A percentile compares a stretch with the other conserved stretches of the same genome.
Evolutionary conservation across 495 filamentous ascomycete species (phyloP).

Genomic region (Symbiotaphrina buchneri): DNA sequence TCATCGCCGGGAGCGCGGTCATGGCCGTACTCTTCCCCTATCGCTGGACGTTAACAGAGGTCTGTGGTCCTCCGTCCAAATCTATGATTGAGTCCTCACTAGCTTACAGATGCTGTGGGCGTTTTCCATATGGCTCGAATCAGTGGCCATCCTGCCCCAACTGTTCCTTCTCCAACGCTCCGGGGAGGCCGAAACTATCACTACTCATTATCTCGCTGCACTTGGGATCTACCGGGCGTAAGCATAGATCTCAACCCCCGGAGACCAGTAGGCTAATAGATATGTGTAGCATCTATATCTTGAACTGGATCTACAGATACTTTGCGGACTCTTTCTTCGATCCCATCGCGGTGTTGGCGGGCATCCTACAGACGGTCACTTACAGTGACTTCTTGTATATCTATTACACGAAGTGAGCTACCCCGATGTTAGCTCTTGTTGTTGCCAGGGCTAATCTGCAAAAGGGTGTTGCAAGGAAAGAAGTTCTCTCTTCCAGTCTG

Average conservation of each 20-base stretch:
- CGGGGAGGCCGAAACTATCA: conserved; percentile 94
- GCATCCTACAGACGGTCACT: conserved; percentile 76
- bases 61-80: conserved; percentile 8
- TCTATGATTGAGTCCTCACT: not conserved
- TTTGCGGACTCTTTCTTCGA: conserved; percentile 53
- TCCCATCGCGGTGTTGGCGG: conserved; percentile 63
- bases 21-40: conserved; percentile 72
- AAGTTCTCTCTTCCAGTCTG: conserved; percentile 6
- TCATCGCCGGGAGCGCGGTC: conserved; percentile 55
- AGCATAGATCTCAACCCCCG: no score
- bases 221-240: conserved; percentile 69
- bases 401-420: conserved; percentile 75
- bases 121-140: conserved; percentile 93
- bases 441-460: not conserved
- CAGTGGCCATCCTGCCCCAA: conserved; percentile 88
- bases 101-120: conserved; percentile 65
- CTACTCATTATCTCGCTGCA: conserved; percentile 95
- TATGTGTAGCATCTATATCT: conserved; percentile 96
- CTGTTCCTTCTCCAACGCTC: conserved; percentile 95
- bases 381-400: conserved; percentile 99
- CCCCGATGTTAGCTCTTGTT: not conserved
- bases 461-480: conserved; percentile 6
- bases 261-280: no score
- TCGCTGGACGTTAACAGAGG: conserved; percentile 44
- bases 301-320: conserved; percentile 92